Base-by-base conservation (phyloP, 371 early-diverging fungal species). In the Mucor indicus region DNA sequence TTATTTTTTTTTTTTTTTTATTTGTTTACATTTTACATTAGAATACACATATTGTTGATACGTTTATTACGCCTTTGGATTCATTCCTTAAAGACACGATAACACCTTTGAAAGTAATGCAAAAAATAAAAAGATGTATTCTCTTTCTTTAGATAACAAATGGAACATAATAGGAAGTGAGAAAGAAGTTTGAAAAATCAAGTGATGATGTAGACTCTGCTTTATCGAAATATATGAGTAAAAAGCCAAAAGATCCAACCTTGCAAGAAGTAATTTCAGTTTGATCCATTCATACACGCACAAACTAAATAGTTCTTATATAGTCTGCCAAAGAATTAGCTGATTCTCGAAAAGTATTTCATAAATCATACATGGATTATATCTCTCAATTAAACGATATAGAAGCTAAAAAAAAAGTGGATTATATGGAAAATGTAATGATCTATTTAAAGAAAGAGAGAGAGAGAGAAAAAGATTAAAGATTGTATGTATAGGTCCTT, bases 401-500 rank as follows among this genome's bases (percentile, higher is more conserved):
- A 8, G 77, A 84, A 38, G 77, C 81, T 5, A 77, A 72, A 49
- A 84, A 86, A 53, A 83, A 83, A 50, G 80, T 84, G 24, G 89
- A 90, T 49, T 78, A 87, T 31, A 77, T 84, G 55, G 91, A 89
- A 61, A 81, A 81, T 62, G 89, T 89, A 76, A 50, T 68, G 16
- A n/a, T 4, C 10, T 48, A 20, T 15, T 17, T 42, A 27, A 5
- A 27, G 11, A 27, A 7, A 27, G 5, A 27, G 29, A 5, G 11
- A 27, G 11, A 27, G 11, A 27, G 11, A 27, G 11, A 27, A 27
- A 27, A 27, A 27, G 11, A 27, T 4, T 0, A 15, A 20, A 1
- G 8, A 27, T 13, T 21, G 3, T 23, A 23, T 24, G 13, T 5
- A 35, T 19, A 81, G 80, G 67, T 85, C 7, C 72, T 89, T 37